Conservation (phyloP, 2,329 filamentous ascomycete genomes). For the Bipolaris gigantea region DNA sequence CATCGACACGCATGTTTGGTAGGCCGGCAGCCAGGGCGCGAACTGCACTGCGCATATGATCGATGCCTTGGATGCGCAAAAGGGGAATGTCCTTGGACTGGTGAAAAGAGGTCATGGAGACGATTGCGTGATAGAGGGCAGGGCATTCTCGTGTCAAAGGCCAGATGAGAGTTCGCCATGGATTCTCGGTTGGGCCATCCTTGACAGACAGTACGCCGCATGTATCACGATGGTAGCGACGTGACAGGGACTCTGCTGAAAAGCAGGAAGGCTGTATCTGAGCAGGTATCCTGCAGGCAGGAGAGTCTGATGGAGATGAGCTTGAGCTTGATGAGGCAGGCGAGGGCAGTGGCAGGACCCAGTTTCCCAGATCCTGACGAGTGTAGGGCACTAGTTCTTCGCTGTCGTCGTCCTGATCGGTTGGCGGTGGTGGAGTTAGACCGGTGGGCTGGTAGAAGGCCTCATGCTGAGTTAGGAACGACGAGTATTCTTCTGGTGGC, state of each 20-base stretch:
- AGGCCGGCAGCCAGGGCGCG: constrained; percentile 61
- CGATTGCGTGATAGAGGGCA: constrained; percentile 68
- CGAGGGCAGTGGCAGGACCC: constrained; percentile 45
- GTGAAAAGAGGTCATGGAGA: constrained; percentile 71
- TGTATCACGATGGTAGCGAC: constrained; percentile 66
- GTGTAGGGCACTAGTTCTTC: constrained; percentile 58
- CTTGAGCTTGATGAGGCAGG: constrained; percentile 42
- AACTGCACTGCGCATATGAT: constrained; percentile 69
- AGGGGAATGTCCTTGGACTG: constrained; percentile 60
- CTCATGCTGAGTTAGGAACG: constrained; percentile 41
- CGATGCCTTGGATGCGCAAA: constrained; percentile 64
- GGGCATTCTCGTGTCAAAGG: constrained; percentile 65
- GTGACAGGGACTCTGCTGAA: constrained; percentile 63
- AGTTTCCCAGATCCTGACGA: constrained; percentile 36
- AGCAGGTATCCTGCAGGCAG: constrained; percentile 34
- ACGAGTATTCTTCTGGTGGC: constrained; percentile 44
- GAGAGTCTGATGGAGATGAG: constrained; percentile 37
- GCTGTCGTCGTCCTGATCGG: constrained; percentile 47
- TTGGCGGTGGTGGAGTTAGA: constrained; percentile 33
- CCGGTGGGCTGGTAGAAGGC: constrained; percentile 37
- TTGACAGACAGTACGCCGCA: constrained; percentile 73
- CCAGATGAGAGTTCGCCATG: constrained; percentile 72
- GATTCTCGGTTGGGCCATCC: constrained; percentile 69
- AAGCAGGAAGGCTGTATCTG: constrained; percentile 54
- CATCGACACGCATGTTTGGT: constrained; percentile 65